Base-by-base conservation (phyloP, 1,284 basidiomycete species). In the Austropuccinia psidii region DNA sequence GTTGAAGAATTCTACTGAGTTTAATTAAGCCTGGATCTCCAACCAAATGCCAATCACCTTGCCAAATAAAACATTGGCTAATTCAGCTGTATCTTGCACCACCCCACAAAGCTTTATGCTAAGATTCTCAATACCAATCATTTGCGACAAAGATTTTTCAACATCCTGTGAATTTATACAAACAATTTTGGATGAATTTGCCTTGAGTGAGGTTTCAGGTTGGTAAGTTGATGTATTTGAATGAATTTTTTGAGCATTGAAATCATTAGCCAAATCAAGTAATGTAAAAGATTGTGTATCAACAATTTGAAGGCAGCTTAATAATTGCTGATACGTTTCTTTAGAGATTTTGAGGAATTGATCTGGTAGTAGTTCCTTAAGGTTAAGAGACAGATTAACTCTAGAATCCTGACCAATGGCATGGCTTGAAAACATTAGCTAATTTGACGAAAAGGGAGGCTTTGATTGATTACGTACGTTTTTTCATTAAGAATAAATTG, bases 21-120 rank as follows among this genome's bases (percentile, higher is more conserved):
- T 83, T 24, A 98, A 84, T 7, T 85, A 80, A 0, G 89, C 84
- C 79, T 96, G 91, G 75, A 89, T 87, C 76, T 93, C 90, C 6
- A 87, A 83, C 41, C 95, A 87, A 4, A 87, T 83, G 54, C 86
- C 84, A 37, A 98, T 82, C 35, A 95, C 84, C 78, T 89, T 90
- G 7, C 91, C 89, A 0, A 86, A 86, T 29, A 90, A 86, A 8
- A 87, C 85, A 80, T 95, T 93, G 8, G 91, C 87, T 7, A 93
- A 85, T 78, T 96, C 93, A 49, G 90, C 87, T 0, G 88, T 86
- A 0, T 90, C 89, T 1, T 88, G 86, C 39, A 97, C 84, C 39
- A 89, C 86, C 75, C 94, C 92, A 2, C 84, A 80, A 7, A 89
- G 79, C 76, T 89, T 86, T 74, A 87, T 85, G 75, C 86, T 84